Evolutionary conservation across 2,329 filamentous ascomycete species (phyloP).

Genomic region (Lasiodiplodia sp.): DNA sequence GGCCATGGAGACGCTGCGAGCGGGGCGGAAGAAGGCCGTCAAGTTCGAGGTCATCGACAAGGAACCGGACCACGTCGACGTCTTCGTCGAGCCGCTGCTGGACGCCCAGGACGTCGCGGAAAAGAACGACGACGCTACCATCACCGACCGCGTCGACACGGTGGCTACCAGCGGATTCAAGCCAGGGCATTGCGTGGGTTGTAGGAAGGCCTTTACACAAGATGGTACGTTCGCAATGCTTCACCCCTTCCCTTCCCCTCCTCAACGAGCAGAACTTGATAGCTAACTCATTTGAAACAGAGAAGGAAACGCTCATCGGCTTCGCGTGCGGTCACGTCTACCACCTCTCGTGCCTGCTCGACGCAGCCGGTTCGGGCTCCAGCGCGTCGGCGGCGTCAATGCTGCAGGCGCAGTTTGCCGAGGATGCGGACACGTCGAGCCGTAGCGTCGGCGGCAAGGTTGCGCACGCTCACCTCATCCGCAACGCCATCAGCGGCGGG

Average conservation of each 20-base stretch:
- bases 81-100: constrained; percentile 43
- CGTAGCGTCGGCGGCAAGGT: constrained; percentile 85
- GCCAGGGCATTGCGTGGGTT: constrained; percentile 50
- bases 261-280: background rate
- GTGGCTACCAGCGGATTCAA: constrained; percentile 16
- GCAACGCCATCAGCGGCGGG: constrained; percentile 71
- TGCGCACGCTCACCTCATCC: constrained; percentile 79
- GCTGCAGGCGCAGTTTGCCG: constrained; percentile 51
- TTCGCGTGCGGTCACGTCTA: constrained; percentile 86
- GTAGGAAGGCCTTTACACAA: constrained; percentile 46
- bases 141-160: constrained; percentile 34
- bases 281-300: constrained; percentile 41
- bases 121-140: constrained; percentile 10
- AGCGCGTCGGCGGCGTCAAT: constrained; percentile 51
- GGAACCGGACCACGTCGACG: constrained; percentile 34
- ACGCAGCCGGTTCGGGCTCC: constrained; percentile 34
- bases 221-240: constrained; percentile 40
- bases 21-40: constrained; percentile 82
- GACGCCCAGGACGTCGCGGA: constrained; percentile 37
- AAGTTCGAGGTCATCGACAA: constrained; percentile 76
- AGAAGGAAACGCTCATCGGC: constrained; percentile 76
- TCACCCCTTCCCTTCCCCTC: background rate
- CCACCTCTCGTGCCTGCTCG: constrained; percentile 76
- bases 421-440: constrained; percentile 52
- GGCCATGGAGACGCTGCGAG: constrained; percentile 81